phyloP scores from a whole-genome alignment of 169 alveolate genomes.

The Nephromyces sp. region DNA sequence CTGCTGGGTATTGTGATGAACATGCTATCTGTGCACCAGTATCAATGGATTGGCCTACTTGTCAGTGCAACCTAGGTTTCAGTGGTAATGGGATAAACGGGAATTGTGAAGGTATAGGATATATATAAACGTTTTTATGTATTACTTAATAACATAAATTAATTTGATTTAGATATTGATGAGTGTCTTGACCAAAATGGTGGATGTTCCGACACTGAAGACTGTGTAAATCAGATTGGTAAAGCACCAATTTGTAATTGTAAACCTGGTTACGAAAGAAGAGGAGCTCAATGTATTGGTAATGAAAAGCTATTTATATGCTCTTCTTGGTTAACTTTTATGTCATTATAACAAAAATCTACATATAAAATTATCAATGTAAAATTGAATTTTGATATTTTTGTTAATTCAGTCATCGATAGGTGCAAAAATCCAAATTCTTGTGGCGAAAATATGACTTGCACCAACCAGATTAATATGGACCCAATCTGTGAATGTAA shows the following conservation, averaged over 20 bases:
- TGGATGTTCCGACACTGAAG: neutral
- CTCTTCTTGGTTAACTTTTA: too few relatives aligned
- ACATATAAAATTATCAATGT: too few relatives aligned
- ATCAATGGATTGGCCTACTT: neutral
- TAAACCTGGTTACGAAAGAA: too few relatives aligned
- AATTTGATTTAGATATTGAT: neutral
- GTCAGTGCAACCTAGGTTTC: neutral
- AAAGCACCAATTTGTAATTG: neutral
- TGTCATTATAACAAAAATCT: too few relatives aligned
- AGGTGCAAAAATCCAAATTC: too few relatives aligned
- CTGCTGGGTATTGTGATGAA: neutral
- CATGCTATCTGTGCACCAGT: neutral
- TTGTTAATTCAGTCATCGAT: too few relatives aligned
- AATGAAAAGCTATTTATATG: too few relatives aligned
- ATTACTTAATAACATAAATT: neutral
- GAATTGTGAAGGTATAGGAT: neutral
- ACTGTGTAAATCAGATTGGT: neutral
- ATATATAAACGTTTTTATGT: neutral
- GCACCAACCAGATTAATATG: too few relatives aligned
- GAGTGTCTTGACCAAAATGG: neutral
- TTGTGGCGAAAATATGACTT: too few relatives aligned
- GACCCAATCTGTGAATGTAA: slow-evolving; percentile 54
- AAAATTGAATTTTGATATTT: too few relatives aligned
- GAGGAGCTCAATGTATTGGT: too few relatives aligned
- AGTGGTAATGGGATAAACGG: neutral